These are phyloP conservation scores for Candida montana DNA, from an alignment of 805 yeast genomes.

Conservation along the genomic window DNA sequence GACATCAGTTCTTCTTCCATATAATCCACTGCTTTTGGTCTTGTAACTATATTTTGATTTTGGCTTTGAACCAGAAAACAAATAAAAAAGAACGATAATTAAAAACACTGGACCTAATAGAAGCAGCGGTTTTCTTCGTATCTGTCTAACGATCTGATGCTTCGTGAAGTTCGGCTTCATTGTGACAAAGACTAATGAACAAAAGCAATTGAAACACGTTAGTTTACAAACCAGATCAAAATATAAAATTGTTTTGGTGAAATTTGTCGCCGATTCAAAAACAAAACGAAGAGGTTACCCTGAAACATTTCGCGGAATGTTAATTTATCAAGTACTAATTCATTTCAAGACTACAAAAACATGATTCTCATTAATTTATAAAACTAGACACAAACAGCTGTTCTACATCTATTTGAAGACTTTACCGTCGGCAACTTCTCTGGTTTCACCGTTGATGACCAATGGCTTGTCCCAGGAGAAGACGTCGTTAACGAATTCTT, in stretches of 20 bases:
- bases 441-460: conserved; percentile 66
- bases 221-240: too few species aligned
- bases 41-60: conserved; percentile 24
- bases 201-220: too few species aligned
- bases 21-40: conserved; percentile 23
- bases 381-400: conserved; percentile 3
- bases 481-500: conserved; percentile 78
- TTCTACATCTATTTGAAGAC: conserved; percentile 68
- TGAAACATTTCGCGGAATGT: too few species aligned
- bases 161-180: conserved; percentile 24
- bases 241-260: too few species aligned
- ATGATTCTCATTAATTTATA: conserved; percentile 1
- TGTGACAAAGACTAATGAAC: not conserved
- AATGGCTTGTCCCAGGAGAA: conserved; percentile 99
- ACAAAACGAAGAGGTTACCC: too few species aligned
- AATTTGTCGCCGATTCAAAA: too few species aligned
- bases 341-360: too few species aligned
- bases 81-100: conserved; percentile 36
- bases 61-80: conserved; percentile 33
- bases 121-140: conserved; percentile 56
- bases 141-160: conserved; percentile 39
- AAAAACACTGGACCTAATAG: conserved; percentile 42
- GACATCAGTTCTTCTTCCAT: conserved; percentile 45
- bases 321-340: too few species aligned
- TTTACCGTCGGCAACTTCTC: conserved; percentile 95